A percentile compares a stretch with the other conserved stretches of the same genome.
Conservation (phyloP, 2,329 filamentous ascomycete genomes). For the Fusarium napiforme region DNA sequence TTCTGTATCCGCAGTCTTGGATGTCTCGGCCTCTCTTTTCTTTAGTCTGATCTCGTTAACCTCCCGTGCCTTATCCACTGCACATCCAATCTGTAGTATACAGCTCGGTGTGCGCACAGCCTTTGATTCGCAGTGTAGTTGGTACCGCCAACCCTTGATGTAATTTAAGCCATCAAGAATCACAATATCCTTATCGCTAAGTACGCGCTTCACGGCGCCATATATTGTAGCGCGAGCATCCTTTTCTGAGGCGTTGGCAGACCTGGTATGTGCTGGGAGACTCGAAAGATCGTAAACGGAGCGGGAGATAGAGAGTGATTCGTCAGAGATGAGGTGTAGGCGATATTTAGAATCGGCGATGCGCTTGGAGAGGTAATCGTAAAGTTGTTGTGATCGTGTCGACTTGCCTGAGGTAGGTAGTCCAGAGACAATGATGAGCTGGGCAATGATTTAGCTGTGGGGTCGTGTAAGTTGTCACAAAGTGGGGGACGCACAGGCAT, state of each 20-base stretch:
- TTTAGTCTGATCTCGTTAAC: constrained; percentile 71
- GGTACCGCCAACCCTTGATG: constrained; percentile 90
- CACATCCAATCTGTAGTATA: constrained; percentile 73
- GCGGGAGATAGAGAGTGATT: constrained; percentile 75
- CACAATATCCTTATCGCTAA: constrained; percentile 79
- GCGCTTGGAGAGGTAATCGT: constrained; percentile 70
- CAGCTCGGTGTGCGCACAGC: constrained; percentile 80
- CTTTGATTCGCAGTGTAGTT: constrained; percentile 87
- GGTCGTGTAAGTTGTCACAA: constrained; percentile 3
- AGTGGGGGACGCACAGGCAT: constrained; percentile 41
- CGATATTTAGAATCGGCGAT: constrained; percentile 67
- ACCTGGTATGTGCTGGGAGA: constrained; percentile 69
- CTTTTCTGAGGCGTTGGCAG: constrained; percentile 81
- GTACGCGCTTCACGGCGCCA: constrained; percentile 80
- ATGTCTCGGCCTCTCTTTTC: constrained; percentile 11
- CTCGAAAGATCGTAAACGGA: constrained; percentile 75
- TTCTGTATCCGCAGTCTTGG: not conserved
- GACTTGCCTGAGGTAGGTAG: constrained; percentile 77
- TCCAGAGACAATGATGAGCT: constrained; percentile 76
- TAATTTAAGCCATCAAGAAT: constrained; percentile 86
- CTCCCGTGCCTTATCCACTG: constrained; percentile 60
- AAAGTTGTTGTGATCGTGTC: constrained; percentile 72
- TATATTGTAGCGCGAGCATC: constrained; percentile 81
- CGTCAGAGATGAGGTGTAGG: constrained; percentile 79
- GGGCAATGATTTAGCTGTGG: constrained; percentile 17